These are phyloP conservation scores for Ambrosia hybrid DNA, from an alignment of 140 eudicot species.

Conservation along the genomic window DNA sequence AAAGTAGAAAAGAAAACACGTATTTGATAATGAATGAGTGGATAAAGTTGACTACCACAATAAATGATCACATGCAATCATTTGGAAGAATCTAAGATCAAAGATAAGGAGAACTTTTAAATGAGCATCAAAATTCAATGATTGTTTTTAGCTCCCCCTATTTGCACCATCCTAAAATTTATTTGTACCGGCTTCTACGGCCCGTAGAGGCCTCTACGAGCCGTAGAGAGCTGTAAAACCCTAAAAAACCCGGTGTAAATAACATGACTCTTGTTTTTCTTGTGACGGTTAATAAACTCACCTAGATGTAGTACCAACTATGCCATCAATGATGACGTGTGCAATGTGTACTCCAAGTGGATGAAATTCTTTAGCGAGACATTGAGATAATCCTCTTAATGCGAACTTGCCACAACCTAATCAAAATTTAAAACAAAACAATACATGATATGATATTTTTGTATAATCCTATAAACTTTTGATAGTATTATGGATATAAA, in stretches of 20 bases:
- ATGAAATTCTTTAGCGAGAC: constrained; percentile 73
- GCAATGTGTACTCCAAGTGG: constrained; percentile 77
- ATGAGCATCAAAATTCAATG: background rate
- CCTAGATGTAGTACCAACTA: constrained; percentile 58
- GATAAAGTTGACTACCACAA: constrained; percentile 20
- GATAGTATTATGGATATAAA: too few species aligned
- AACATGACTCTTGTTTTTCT: background rate
- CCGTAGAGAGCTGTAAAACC: too few species aligned
- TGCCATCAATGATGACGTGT: constrained; percentile 73
- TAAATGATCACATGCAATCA: constrained; percentile 6
- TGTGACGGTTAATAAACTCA: constrained; percentile 13
- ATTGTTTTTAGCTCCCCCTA: background rate
- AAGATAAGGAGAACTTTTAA: background rate
- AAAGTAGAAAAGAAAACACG: background rate
- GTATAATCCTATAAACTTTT: background rate
- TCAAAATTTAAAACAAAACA: constrained; percentile 15
- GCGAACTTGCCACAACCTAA: constrained; percentile 84
- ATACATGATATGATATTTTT: background rate
- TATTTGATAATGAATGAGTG: constrained; percentile 21
- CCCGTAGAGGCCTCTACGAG: too few species aligned
- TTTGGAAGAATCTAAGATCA: constrained; percentile 21
- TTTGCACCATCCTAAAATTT: too few species aligned
- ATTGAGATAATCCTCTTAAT: constrained; percentile 67
- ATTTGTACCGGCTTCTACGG: too few species aligned
- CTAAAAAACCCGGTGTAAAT: too few species aligned